Conservation (phyloP, 2,329 filamentous ascomycete genomes). For the Trichoderma sp. region DNA sequence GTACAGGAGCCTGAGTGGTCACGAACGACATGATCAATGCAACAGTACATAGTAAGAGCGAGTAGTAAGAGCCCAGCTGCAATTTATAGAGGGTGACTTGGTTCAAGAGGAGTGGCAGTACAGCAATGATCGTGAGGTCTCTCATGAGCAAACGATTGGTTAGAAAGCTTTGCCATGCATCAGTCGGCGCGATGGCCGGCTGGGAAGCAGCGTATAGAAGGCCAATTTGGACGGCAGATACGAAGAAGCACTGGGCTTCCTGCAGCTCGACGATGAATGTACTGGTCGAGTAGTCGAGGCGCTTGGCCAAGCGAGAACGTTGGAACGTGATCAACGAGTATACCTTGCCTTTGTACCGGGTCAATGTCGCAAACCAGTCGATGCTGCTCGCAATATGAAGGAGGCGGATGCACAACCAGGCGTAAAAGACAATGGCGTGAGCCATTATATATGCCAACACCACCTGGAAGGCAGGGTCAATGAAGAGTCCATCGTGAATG, state of each 20-base stretch:
- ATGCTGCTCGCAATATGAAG: neutral
- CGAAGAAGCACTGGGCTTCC: slow-evolving; percentile 27
- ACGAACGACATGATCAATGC: slow-evolving; percentile 10
- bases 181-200: neutral
- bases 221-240: slow-evolving; percentile 15
- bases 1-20: no score
- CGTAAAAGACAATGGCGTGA: slow-evolving; percentile 8
- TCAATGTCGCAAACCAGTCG: neutral
- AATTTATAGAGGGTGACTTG: slow-evolving; percentile 7
- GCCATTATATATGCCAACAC: slow-evolving; percentile 16
- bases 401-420: slow-evolving; percentile 9
- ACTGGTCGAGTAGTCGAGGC: slow-evolving; percentile 1
- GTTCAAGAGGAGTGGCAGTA: slow-evolving; percentile 2
- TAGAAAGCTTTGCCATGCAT: neutral
- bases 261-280: slow-evolving; percentile 17
- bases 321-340: neutral
- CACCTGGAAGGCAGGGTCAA: neutral
- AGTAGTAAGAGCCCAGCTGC: slow-evolving; percentile 8
- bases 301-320: neutral
- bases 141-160: neutral
- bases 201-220: neutral
- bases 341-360: neutral
- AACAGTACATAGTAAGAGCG: neutral
- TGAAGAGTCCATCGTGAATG: neutral
- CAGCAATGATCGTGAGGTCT: neutral